Evolutionary conservation across 2,329 filamentous ascomycete genomes (phyloP).

Genomic region (Neonectria hederae): DNA sequence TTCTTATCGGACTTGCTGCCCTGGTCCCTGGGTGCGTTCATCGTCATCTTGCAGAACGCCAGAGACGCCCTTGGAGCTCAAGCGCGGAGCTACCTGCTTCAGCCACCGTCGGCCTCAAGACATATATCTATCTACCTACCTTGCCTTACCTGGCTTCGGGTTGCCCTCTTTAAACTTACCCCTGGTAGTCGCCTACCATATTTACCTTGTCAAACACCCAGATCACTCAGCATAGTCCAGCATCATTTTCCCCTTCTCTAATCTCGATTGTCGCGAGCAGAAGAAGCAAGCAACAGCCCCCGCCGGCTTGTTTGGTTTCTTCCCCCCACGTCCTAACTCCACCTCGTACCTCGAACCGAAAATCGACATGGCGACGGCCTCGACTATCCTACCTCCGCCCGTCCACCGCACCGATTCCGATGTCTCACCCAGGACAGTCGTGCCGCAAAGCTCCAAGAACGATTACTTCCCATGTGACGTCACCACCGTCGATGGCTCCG

Average conservation of each 20-base stretch:
- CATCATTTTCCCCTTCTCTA: not conserved
- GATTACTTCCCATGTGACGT: constrained; percentile 43
- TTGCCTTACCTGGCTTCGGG: constrained; percentile 1
- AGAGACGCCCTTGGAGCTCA: constrained; percentile 6
- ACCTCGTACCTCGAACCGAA: constrained; percentile 5
- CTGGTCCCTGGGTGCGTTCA: constrained; percentile 11
- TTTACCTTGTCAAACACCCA: constrained; percentile 17
- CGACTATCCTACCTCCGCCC: constrained; percentile 35
- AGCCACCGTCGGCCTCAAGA: constrained; percentile 5
- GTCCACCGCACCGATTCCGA: constrained; percentile 53
- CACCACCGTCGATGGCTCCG: constrained; percentile 38
- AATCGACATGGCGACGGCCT: constrained; percentile 35
- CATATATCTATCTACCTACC: not conserved
- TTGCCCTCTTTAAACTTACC: not conserved
- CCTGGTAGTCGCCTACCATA: constrained; percentile 7
- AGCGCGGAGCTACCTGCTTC: constrained; percentile 4
- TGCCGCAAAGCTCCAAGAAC: constrained; percentile 32
- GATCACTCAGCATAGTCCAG: constrained; percentile 2
- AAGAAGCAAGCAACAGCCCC: constrained; percentile 16
- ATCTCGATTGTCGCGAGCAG: constrained; percentile 6
- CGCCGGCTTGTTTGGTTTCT: constrained; percentile 11
- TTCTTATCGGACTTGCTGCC: constrained; percentile 15
- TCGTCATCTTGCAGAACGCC: constrained; percentile 18
- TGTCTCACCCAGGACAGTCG: constrained; percentile 53
- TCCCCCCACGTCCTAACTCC: constrained; percentile 2